A percentile compares a stretch with the other conserved stretches of the same genome.
Evolutionary conservation across 2,329 filamentous ascomycete species (phyloP).

Genomic region (Fusarium palustre): DNA sequence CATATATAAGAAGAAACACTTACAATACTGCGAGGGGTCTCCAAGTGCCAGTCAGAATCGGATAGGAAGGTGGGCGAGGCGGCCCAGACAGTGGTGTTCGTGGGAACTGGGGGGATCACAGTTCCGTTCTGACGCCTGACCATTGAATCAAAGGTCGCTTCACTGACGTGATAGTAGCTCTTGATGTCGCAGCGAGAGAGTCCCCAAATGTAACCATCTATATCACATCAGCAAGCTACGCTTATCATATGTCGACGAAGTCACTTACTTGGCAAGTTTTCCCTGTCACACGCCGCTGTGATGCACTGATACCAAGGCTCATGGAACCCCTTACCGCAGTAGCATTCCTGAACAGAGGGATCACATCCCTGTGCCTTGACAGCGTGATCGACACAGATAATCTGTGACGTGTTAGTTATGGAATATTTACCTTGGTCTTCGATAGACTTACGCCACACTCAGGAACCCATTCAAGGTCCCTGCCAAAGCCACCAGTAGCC

Average conservation of each 20-base stretch:
- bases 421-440: background rate
- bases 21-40: background rate
- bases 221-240: background rate
- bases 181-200: no score
- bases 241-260: no score
- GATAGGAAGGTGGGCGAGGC: background rate
- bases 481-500: no score
- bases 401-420: background rate
- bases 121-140: background rate
- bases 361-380: background rate
- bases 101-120: background rate
- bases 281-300: background rate
- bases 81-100: background rate
- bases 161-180: no score
- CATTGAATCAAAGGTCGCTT: background rate
- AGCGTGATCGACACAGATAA: background rate
- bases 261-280: background rate
- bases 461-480: background rate
- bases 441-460: background rate
- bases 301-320: background rate
- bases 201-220: background rate
- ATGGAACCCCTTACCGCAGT: background rate
- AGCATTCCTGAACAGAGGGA: background rate
- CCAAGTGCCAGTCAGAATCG: background rate
- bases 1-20: background rate